Evolutionary conservation across 148 eudicot genomes (phyloP), one percentile per base, ranked within the genome.

Genomic region (Nyssa sinensis): DNA sequence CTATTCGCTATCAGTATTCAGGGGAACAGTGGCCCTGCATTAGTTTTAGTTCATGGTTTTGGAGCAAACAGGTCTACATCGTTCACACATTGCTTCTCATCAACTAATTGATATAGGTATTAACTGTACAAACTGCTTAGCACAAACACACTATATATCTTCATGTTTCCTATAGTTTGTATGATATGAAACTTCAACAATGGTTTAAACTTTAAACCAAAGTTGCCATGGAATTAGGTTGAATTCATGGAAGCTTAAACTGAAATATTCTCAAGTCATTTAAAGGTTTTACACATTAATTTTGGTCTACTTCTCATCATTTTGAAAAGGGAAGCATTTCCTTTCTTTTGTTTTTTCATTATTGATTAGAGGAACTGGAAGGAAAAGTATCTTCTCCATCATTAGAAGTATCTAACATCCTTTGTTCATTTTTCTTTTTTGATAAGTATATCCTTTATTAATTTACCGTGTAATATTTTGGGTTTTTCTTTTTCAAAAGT

Each of bases 11-110:
- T 78, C 97, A 95, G 70, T 83, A 79, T 73, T 81, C 88, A 60
- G 98, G n/a, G 98, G 69, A 82, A 73, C 41, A 76, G 74, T 65
- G 98, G 97, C 34, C 97, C 97, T 66, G 92, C 97, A 7, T 78
- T 95, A 47, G 87, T 95, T 78, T 80, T 92, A 66, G 76, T 95
- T 80, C 98, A 95, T 70, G 98, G 98, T 47, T 95, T 95, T 80
- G 98, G 98, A 80, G 98, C 98, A 71, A 95, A 95, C 97, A 95
- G 98, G 98, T 94, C 66, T 49, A 64, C 76, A 75, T 73, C 76
- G 69, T 41, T 76, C 74, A 75, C 49, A 75, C 70, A 73, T 58
- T 76, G 70, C 74, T 75, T 77, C 79, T 60, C 67, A 24, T 78
- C 84, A 64, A 74, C 78, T 83, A 57, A 76, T 41, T 85, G 71